Conservation (phyloP, 73 alveolate species). For the Paramecium octaurelia region DNA sequence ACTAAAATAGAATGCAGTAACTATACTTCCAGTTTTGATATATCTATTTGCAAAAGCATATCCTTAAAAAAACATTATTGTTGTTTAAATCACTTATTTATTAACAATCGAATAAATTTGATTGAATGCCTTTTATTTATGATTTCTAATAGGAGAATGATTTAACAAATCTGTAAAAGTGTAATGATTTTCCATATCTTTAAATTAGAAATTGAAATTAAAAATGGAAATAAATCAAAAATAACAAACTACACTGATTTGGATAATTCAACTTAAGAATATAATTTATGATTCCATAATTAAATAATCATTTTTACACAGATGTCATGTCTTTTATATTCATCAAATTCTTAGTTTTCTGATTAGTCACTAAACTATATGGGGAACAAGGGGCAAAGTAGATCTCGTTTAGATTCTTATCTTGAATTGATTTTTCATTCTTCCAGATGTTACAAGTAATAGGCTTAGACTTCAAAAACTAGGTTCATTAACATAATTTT, state of each 20-base stretch:
- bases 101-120: too few relatives aligned
- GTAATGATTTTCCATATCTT: too few relatives aligned
- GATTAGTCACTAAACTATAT: not conserved
- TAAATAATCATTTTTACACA: not conserved
- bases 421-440: not conserved
- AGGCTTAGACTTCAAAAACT: not conserved
- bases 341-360: constrained; percentile 3
- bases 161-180: too few relatives aligned
- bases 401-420: not conserved
- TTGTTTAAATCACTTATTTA: too few relatives aligned
- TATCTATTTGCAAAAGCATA: too few relatives aligned
- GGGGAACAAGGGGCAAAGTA: constrained; percentile 45
- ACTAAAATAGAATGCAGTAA: too few relatives aligned
- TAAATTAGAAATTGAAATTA: too few relatives aligned
- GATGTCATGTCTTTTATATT: not conserved
- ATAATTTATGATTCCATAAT: not conserved
- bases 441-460: not conserved
- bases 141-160: too few relatives aligned
- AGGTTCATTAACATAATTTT: not conserved
- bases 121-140: too few relatives aligned
- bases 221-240: too few relatives aligned
- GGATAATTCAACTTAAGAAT: constrained; percentile 26
- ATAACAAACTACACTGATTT: not conserved
- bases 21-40: too few relatives aligned
- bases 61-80: too few relatives aligned